Evolutionary conservation across 1,284 basidiomycete genomes (phyloP).

Genomic region (Heimioporus punctisporus): DNA sequence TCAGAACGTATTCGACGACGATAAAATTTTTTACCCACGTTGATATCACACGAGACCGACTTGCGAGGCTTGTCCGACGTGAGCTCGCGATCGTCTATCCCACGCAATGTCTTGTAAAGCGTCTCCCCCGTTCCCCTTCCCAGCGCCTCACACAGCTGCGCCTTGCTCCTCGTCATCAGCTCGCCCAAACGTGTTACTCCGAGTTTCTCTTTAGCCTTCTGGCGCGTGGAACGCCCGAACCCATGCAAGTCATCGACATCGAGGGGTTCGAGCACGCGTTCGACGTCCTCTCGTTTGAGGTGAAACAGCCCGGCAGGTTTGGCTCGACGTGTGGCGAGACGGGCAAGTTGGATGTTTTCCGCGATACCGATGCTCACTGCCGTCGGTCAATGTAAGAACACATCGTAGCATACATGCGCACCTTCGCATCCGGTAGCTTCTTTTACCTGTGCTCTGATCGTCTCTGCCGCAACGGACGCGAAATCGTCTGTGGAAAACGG

Average conservation of each 20-base stretch:
- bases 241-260: constrained; percentile 89
- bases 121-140: constrained; percentile 87
- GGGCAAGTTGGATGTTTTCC: constrained; percentile 91
- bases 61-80: constrained; percentile 86
- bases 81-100: constrained; percentile 79
- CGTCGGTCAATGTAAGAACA: too few relatives aligned
- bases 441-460: constrained; percentile 77
- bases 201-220: constrained; percentile 80
- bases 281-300: constrained; percentile 57
- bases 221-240: constrained; percentile 76
- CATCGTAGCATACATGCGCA: constrained; percentile 30
- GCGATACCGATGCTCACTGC: constrained; percentile 91
- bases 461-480: constrained; percentile 80
- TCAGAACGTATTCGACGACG: background rate
- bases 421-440: constrained; percentile 85
- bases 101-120: constrained; percentile 83
- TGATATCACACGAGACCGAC: constrained; percentile 91
- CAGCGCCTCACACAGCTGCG: constrained; percentile 68
- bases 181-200: constrained; percentile 75
- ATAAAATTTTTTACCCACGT: constrained; percentile 60
- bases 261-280: constrained; percentile 70
- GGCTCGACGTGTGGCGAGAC: constrained; percentile 88
- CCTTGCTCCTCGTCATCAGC: constrained; percentile 61
- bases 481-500: constrained; percentile 43
- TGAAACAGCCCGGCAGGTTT: constrained; percentile 91